These are phyloP conservation scores for Pichia sp. DNA, from an alignment of 1,139 yeast genomes.

Conservation along the genomic window DNA sequence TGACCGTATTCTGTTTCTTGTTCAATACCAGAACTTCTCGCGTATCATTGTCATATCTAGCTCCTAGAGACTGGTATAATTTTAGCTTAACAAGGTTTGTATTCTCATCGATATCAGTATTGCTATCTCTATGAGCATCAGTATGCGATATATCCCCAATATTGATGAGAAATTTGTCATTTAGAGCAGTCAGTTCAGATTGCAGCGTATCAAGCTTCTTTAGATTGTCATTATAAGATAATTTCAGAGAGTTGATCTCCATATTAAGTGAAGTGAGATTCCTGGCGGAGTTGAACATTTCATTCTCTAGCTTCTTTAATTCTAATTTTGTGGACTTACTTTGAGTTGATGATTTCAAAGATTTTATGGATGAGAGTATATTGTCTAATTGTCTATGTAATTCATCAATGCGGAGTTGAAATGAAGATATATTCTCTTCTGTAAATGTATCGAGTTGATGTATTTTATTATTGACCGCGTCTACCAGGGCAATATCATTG, in stretches of 20 bases:
- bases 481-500: slow-evolving; percentile 45
- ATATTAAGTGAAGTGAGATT: slow-evolving; percentile 51
- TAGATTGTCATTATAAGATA: slow-evolving; percentile 36
- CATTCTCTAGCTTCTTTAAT: slow-evolving; percentile 35
- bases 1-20: slow-evolving; percentile 39
- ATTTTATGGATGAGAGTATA: slow-evolving; percentile 15
- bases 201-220: slow-evolving; percentile 35
- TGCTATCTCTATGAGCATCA: not conserved
- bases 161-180: no score
- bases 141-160: no score
- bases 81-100: slow-evolving; percentile 32
- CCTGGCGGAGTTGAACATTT: slow-evolving; percentile 49
- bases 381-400: slow-evolving; percentile 17
- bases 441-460: slow-evolving; percentile 28
- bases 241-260: slow-evolving; percentile 33
- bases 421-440: slow-evolving; percentile 3
- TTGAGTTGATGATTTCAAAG: slow-evolving; percentile 17
- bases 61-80: slow-evolving; percentile 39
- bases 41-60: slow-evolving; percentile 31
- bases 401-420: slow-evolving; percentile 9
- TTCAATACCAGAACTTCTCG: slow-evolving; percentile 44
- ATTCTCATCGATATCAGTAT: slow-evolving; percentile 15
- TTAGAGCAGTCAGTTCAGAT: no score
- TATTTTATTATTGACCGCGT: slow-evolving; percentile 40
- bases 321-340: slow-evolving; percentile 21